Conservation (phyloP, 768 basidiomycete species). For the Jaapia argillacea region DNA sequence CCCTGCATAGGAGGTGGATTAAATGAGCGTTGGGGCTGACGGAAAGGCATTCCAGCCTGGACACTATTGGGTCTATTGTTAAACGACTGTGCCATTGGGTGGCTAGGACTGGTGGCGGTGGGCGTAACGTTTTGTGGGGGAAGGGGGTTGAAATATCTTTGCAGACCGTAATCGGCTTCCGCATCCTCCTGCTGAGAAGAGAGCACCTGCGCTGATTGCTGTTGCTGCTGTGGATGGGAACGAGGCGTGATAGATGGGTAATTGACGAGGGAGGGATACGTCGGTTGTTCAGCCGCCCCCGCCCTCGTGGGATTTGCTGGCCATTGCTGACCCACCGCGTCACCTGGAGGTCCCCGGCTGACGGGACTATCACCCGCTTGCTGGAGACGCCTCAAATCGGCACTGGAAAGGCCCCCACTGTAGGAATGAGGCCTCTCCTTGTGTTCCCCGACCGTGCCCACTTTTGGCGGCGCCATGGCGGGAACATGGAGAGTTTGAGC, state of each 20-base stretch:
- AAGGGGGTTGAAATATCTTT: conserved; percentile 39
- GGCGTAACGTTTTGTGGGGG: conserved; percentile 28
- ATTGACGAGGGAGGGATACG: conserved; percentile 60
- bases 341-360: conserved; percentile 1
- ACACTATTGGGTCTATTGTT: conserved; percentile 34
- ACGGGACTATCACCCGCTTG: conserved; percentile 39
- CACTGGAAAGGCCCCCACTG: conserved; percentile 65
- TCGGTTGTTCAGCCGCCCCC: conserved; percentile 22
- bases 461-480: conserved; percentile 42
- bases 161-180: conserved; percentile 46
- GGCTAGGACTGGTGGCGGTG: conserved; percentile 18
- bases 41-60: conserved; percentile 40
- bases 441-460: conserved; percentile 39
- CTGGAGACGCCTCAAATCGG: conserved; percentile 68
- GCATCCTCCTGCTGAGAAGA: conserved; percentile 18
- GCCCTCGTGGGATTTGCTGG: conserved; percentile 18
- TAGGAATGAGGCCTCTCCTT: conserved; percentile 78
- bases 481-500: conserved; percentile 49
- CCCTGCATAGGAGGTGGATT: conserved; percentile 34
- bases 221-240: conserved; percentile 38
- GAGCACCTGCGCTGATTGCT: conserved; percentile 31
- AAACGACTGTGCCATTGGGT: not conserved
- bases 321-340: not conserved
- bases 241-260: conserved; percentile 25
- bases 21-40: conserved; percentile 48